These are phyloP conservation scores for Pythium folliculosum DNA, from an alignment of 352 stramenopile genomes.

Conservation along the genomic window DNA sequence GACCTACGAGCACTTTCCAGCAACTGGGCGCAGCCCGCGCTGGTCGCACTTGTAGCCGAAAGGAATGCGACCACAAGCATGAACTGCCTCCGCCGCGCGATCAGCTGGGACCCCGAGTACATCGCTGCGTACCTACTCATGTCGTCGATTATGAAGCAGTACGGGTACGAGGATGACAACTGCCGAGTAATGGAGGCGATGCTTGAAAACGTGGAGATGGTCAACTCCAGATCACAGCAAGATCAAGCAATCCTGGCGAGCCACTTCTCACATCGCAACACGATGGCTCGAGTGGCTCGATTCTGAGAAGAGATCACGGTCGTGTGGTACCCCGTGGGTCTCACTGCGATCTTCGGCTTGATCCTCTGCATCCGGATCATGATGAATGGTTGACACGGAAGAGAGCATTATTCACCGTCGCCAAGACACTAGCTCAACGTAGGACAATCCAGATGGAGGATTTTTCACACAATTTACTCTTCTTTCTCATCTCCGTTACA, in stretches of 20 bases:
- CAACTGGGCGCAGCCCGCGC: constrained; percentile 27
- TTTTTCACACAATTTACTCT: too few species aligned
- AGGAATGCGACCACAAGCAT: constrained; percentile 19
- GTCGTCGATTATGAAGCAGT: constrained; percentile 18
- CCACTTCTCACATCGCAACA: constrained; percentile 36
- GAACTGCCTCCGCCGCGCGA: constrained; percentile 34
- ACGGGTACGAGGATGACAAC: constrained; percentile 24
- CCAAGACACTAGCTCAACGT: too few species aligned
- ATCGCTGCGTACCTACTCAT: constrained; percentile 31
- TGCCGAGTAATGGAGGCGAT: constrained; percentile 34
- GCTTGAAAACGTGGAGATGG: constrained; percentile 27
- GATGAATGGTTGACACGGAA: too few species aligned
- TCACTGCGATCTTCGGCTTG: constrained; percentile 25
- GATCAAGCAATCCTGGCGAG: constrained; percentile 24
- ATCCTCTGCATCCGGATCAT: constrained; percentile 5
- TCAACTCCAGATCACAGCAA: constrained; percentile 13
- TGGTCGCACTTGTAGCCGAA: constrained; percentile 14
- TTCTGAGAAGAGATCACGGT: too few species aligned
- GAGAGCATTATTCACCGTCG: too few species aligned
- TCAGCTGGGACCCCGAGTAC: constrained; percentile 29
- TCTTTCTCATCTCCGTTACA: not conserved
- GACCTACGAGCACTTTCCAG: constrained; percentile 18
- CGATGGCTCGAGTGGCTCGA: constrained; percentile 25
- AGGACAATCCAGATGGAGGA: too few species aligned
- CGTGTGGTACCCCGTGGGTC: constrained; percentile 21